Conservation (phyloP, 75 land plant species). For the Cupressus sempervirens region DNA sequence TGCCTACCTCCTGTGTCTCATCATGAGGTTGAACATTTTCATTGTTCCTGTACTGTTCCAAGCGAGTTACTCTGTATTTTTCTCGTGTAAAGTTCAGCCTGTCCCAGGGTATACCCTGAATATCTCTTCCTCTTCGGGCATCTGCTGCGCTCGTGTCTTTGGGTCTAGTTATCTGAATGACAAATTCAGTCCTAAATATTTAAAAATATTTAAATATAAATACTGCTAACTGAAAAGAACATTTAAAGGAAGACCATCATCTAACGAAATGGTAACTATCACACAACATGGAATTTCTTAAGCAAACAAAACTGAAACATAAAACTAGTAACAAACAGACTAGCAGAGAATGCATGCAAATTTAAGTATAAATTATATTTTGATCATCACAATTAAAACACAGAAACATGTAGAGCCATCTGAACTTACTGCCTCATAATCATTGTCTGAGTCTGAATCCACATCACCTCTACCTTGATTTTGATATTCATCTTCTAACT, state of each 20-base stretch:
- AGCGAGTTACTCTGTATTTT: constrained; percentile 68
- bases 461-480: constrained; percentile 42
- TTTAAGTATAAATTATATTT: not conserved
- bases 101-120: constrained; percentile 94
- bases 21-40: constrained; percentile 72
- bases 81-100: constrained; percentile 71
- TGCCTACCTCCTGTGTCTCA: constrained; percentile 54
- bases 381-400: not conserved
- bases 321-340: not conserved
- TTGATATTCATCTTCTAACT: constrained; percentile 47
- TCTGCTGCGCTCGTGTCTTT: constrained; percentile 65
- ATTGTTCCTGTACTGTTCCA: constrained; percentile 90
- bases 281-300: not conserved
- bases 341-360: not conserved
- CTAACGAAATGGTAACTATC: not conserved
- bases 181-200: not conserved
- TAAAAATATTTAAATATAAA: not conserved
- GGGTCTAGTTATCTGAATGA: constrained; percentile 14
- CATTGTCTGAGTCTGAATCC: constrained; percentile 75
- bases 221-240: not conserved
- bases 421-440: constrained; percentile 35
- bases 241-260: not conserved
- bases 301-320: not conserved
- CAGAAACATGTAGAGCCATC: not conserved
- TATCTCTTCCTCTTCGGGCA: constrained; percentile 82